These are phyloP conservation scores for Tricharina praecox DNA, from an alignment of 495 filamentous ascomycete species.

Conservation along the genomic window DNA sequence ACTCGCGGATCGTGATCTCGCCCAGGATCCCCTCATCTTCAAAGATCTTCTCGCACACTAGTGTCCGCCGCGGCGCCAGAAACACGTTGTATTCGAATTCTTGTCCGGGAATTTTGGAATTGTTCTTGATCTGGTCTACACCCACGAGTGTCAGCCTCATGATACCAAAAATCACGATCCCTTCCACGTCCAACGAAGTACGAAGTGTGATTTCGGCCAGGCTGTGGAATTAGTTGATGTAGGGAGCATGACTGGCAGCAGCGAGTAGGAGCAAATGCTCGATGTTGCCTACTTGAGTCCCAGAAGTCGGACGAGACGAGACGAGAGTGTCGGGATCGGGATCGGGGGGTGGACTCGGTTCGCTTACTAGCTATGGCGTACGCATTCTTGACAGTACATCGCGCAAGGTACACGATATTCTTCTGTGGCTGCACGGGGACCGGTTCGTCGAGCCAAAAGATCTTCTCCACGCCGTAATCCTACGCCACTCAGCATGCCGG, in stretches of 20 bases:
- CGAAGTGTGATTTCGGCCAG: slow-evolving; percentile 9
- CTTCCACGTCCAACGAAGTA: background rate
- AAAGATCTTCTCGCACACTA: slow-evolving; percentile 77
- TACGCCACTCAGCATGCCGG: too few species aligned
- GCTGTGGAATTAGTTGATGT: too few species aligned
- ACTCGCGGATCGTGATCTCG: slow-evolving; percentile 72
- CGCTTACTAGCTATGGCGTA: slow-evolving; percentile 76
- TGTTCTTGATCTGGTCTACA: slow-evolving; percentile 78
- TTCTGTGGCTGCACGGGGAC: slow-evolving; percentile 71
- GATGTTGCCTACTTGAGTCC: slow-evolving; percentile 48
- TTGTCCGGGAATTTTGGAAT: slow-evolving; percentile 58
- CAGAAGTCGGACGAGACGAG: slow-evolving; percentile 16
- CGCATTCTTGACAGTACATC: slow-evolving; percentile 65
- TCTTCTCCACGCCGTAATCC: slow-evolving; percentile 91
- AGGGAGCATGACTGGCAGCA: slow-evolving; percentile 49
- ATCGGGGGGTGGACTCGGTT: background rate
- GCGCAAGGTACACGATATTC: slow-evolving; percentile 83
- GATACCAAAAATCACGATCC: background rate
- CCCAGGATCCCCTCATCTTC: slow-evolving; percentile 88
- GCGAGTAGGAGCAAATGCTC: slow-evolving; percentile 42
- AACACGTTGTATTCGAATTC: slow-evolving; percentile 69
- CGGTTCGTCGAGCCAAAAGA: slow-evolving; percentile 89
- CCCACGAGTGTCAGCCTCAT: slow-evolving; percentile 17
- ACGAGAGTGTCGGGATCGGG: background rate
- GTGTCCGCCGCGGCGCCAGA: slow-evolving; percentile 79